A percentile compares a stretch with the other conserved stretches of the same genome.
Evolutionary conservation across 192 early-diverging fungal genomes (phyloP).

Genomic region (Gaertneriomyces sp.): DNA sequence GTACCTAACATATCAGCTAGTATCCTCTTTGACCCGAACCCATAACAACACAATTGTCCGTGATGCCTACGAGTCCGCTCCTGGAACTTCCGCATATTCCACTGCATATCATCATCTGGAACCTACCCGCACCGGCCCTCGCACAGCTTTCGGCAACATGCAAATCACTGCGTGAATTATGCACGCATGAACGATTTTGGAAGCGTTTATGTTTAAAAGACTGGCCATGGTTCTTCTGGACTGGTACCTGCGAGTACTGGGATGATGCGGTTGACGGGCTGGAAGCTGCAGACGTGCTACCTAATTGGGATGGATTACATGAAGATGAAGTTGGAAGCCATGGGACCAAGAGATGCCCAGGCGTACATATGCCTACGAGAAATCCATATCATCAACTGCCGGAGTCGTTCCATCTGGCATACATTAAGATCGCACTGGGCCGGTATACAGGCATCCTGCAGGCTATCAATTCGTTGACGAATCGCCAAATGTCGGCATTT

Average conservation of each 20-base stretch:
- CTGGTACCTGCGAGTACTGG: slow-evolving; percentile 3
- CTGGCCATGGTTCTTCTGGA: slow-evolving; percentile 22
- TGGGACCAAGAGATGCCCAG: neutral
- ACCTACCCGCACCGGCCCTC: neutral
- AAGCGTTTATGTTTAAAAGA: slow-evolving; percentile 7
- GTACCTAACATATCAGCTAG: too few species aligned
- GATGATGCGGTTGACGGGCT: neutral
- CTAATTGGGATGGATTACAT: neutral
- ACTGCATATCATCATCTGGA: neutral
- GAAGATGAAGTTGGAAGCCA: neutral
- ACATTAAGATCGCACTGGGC: slow-evolving; percentile 2
- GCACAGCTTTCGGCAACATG: neutral
- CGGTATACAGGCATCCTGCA: slow-evolving; percentile 1
- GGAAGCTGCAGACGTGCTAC: neutral
- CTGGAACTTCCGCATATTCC: too few species aligned
- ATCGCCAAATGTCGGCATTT: slow-evolving; percentile 21
- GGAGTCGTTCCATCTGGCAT: slow-evolving; percentile 3
- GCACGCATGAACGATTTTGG: slow-evolving; percentile 1
- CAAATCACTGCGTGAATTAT: neutral
- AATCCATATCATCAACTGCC: slow-evolving; percentile 10
- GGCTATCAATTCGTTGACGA: slow-evolving; percentile 4
- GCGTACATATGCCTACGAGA: neutral
- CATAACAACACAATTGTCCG: too few species aligned
- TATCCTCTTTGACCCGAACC: too few species aligned
- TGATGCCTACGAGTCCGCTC: too few species aligned